Evolutionary conservation across 768 basidiomycete genomes (phyloP).

Genomic region (Epithele typhae): DNA sequence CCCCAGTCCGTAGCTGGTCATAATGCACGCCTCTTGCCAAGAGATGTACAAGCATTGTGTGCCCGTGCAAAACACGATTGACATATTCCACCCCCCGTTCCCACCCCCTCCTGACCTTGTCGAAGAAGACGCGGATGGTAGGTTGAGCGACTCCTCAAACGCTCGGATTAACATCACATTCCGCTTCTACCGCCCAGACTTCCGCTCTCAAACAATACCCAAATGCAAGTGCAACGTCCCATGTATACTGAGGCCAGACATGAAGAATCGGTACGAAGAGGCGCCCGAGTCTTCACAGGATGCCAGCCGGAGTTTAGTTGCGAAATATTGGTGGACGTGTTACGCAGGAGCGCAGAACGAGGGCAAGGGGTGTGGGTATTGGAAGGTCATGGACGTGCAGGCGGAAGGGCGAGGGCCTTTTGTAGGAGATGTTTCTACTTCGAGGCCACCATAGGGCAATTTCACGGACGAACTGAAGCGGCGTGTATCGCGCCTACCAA

Average conservation of each 20-base stretch:
- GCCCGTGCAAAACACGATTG: conserved; percentile 66
- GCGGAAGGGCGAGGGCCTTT: conserved; percentile 61
- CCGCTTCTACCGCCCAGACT: conserved; percentile 83
- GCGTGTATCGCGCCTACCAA: conserved; percentile 7
- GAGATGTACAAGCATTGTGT: conserved; percentile 79
- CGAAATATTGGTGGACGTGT: conserved; percentile 77
- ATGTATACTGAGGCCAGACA: conserved; percentile 67
- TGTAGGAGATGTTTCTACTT: conserved; percentile 19
- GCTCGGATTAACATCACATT: conserved; percentile 84
- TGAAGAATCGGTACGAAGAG: conserved; percentile 57
- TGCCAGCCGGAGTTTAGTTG: conserved; percentile 30
- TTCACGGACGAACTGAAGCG: too few species aligned
- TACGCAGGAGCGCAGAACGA: conserved; percentile 80
- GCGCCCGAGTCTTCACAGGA: background rate
- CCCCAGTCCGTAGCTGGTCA: conserved; percentile 49
- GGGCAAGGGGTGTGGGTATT: conserved; percentile 75
- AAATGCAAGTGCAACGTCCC: conserved; percentile 72
- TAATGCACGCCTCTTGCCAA: conserved; percentile 86
- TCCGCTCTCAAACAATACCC: conserved; percentile 59
- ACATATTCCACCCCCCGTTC: conserved; percentile 59
- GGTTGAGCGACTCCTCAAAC: conserved; percentile 44
- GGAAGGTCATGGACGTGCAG: conserved; percentile 68
- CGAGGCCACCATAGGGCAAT: background rate
- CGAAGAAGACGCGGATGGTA: conserved; percentile 3
- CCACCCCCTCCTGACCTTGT: conserved; percentile 16